Evolutionary conservation across 345 rosid species (phyloP), one percentile per base, ranked within the genome.

Genomic region (Gossypium sturtianum): DNA sequence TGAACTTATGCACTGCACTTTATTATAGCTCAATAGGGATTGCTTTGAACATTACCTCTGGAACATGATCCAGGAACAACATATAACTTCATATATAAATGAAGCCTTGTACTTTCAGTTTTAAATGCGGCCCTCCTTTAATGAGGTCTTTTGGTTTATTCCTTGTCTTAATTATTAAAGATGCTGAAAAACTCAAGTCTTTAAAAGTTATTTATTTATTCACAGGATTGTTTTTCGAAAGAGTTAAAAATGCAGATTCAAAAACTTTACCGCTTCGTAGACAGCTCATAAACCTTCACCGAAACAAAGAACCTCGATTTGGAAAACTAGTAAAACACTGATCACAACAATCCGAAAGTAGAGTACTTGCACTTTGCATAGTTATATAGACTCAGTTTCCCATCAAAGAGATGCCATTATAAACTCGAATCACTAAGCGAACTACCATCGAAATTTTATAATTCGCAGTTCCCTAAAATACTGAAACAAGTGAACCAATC

Each of bases 101-200:
- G 9, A 62, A 45, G 54, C 68, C 41, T 15, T 11, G 10, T 56
- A 4, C 54, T 45, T 58, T 43, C 17, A 9, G 45, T 23, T 60
- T 45, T 62, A 73, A 66, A 15, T 15, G 58, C 19, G 29, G 68
- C 25, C 19, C 47, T 22, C n/a, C 49, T 2, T 44, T 27, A 25
- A 52, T 17, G 34, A 52, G 61, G 16, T 29, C 5, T 38, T 22
- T 57, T 73, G 75, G 43, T 66, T 44, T 58, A 13, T 57, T 43
- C 51, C 25, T 19, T 54, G 52, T 62, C 75, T 16, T 60, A 49
- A 73, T 25, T n/a, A 47, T 73, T 25, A 47, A 47, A 47, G 75
- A 22, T 25, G 25, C 75, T 45, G 75, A 41, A 72, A 59, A 60
- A 4, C 7, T 4, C 27, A 47, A 47, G 67, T 58, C 57, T 23